A percentile compares a stretch with the other conserved stretches of the same genome.
These are phyloP conservation scores for Plasmodium reichenowi DNA, from an alignment of 169 alveolate genomes.

Conservation along the genomic window DNA sequence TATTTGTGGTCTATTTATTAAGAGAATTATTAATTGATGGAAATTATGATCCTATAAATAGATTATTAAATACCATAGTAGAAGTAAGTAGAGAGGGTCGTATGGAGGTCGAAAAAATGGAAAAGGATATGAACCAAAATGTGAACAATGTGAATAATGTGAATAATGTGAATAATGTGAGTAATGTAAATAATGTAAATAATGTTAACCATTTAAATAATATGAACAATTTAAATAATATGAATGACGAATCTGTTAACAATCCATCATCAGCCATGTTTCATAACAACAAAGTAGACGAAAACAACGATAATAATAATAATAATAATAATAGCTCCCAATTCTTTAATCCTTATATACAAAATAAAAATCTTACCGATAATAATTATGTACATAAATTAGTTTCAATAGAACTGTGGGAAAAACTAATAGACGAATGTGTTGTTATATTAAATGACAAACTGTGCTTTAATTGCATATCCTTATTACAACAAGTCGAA, in stretches of 20 bases:
- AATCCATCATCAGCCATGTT: background rate
- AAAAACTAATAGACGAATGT: slow-evolving; percentile 74
- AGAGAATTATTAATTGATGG: slow-evolving; percentile 75
- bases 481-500: slow-evolving; percentile 47
- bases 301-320: slow-evolving; percentile 33
- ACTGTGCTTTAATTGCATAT: slow-evolving; percentile 56
- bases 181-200: background rate
- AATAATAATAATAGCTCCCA: slow-evolving; percentile 30
- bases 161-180: background rate
- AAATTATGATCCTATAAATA: slow-evolving; percentile 56
- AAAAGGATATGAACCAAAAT: slow-evolving; percentile 14
- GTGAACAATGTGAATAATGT: background rate
- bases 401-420: slow-evolving; percentile 76
- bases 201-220: background rate
- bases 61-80: slow-evolving; percentile 52
- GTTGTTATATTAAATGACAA: slow-evolving; percentile 58
- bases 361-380: slow-evolving; percentile 30
- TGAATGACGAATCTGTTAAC: background rate
- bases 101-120: slow-evolving; percentile 45
- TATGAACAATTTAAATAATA: background rate
- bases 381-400: slow-evolving; percentile 61
- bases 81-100: slow-evolving; percentile 74
- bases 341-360: slow-evolving; percentile 55
- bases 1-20: slow-evolving; percentile 37
- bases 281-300: slow-evolving; percentile 14